Base-by-base conservation (phyloP, 345 rosid genomes). In the Hevea brasiliensis region DNA sequence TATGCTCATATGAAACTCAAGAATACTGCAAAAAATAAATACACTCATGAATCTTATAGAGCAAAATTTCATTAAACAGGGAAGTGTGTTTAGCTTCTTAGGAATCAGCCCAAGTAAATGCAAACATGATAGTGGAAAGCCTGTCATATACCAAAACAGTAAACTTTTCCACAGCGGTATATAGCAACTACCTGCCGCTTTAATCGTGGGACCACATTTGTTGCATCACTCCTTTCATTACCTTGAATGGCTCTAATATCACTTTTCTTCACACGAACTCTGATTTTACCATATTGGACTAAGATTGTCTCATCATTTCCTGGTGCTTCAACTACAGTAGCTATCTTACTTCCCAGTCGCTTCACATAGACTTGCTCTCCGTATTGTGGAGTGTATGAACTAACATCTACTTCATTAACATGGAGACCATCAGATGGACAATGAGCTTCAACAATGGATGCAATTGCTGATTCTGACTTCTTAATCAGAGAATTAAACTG, bases 291-390 rank as follows among this genome's bases (percentile, higher is more conserved):
- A 58, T 87, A 88, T 73, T 90, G 97, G 68, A 94, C 89, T 63
- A 92, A 65, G 70, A 90, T 74, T 7, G 87, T 78, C 62, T 84
- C 90, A 61, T 88, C 96, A 74, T 86, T 84, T 68, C 84, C 92
- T 42, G 87, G 71, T 74, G 82, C 91, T 85, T 88, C 96, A 57
- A 89, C 89, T 60, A 94, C 90, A 24, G 89, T 88, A 56, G 89
- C 96, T 65, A 92, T 67, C 81, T 90, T 94, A 77, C 74, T 81
- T 72, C 98, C 97, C 21, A 92, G 79, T 72, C 87, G 81, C 80
- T 85, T 90, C 66, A 92, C 90, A 27, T 71, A 79, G 65, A 94
- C 97, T 75, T 85, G 83, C 86, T 94, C 97, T 80, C 97, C 98
- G 56, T 58, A 56, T 65, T 81, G 74, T 23, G 90, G 98, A 37